These are phyloP conservation scores for Aspergillus bombycis DNA, from an alignment of 2,329 filamentous ascomycete genomes.

Conservation along the genomic window DNA sequence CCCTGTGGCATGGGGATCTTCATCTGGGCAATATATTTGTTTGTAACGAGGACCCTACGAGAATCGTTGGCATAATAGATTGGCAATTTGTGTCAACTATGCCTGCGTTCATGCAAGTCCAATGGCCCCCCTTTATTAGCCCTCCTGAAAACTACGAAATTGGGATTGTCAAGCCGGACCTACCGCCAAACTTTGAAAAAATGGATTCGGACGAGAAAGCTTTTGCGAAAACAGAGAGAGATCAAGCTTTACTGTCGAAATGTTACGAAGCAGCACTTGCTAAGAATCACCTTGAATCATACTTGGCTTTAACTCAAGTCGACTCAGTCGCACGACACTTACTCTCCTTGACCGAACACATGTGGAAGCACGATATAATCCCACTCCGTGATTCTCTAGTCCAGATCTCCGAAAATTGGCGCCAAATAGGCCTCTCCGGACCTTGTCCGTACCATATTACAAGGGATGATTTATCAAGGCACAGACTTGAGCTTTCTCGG, in stretches of 20 bases:
- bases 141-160: constrained; percentile 23
- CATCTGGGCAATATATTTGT: constrained; percentile 30
- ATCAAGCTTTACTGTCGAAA: constrained; percentile 23
- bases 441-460: constrained; percentile 13
- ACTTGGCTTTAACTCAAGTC: constrained; percentile 19
- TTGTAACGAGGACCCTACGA: constrained; percentile 21
- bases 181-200: constrained; percentile 23
- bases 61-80: constrained; percentile 23
- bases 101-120: constrained; percentile 23
- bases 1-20: constrained; percentile 24
- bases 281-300: constrained; percentile 18
- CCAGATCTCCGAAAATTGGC: constrained; percentile 14
- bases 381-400: constrained; percentile 20
- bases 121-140: constrained; percentile 19
- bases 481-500: constrained; percentile 15
- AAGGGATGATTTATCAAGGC: constrained; percentile 12
- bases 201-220: constrained; percentile 24
- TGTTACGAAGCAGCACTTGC: constrained; percentile 26
- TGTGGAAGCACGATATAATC: constrained; percentile 17
- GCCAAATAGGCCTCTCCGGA: constrained; percentile 8
- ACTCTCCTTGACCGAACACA: constrained; percentile 12
- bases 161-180: constrained; percentile 21
- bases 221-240: constrained; percentile 21
- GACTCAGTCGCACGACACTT: constrained; percentile 9
- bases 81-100: constrained; percentile 26